Conservation (phyloP, 225 moss, liverwort and hornwort species). For the Polytrichum formosum region DNA sequence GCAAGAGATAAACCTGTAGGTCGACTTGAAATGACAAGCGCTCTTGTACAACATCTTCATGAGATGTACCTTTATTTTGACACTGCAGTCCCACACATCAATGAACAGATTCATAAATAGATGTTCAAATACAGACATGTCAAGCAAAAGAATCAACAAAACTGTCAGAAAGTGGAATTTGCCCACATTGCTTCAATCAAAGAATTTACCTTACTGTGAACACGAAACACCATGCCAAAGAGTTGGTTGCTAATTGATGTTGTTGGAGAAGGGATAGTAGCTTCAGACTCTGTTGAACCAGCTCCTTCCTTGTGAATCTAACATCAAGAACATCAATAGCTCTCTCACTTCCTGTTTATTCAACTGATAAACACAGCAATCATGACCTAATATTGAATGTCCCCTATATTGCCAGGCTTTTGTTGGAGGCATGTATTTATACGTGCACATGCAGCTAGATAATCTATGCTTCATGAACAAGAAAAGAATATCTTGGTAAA, state of each 20-base stretch:
- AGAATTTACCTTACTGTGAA: conserved; percentile 47
- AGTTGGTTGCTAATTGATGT: conserved; percentile 58
- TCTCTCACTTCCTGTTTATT: conserved; percentile 4
- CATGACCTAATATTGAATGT: too few species aligned
- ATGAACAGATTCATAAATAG: background rate
- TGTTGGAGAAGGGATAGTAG: conserved; percentile 34
- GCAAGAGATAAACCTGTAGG: conserved; percentile 38
- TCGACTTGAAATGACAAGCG: conserved; percentile 66
- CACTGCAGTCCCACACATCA: conserved; percentile 39
- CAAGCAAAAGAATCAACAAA: background rate
- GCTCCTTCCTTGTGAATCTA: conserved; percentile 66
- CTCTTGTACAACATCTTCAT: conserved; percentile 62
- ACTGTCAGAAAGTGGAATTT: background rate
- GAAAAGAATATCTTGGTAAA: background rate
- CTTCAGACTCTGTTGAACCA: conserved; percentile 25
- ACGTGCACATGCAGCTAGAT: background rate
- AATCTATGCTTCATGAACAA: background rate
- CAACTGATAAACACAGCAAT: background rate
- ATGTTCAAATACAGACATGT: background rate
- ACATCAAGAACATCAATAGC: conserved; percentile 11
- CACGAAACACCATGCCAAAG: conserved; percentile 53
- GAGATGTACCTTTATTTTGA: conserved; percentile 44
- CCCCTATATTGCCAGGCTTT: too few species aligned
- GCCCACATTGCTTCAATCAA: conserved; percentile 4
- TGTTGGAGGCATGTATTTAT: too few species aligned